Evolutionary conservation across 495 filamentous ascomycete species (phyloP), one percentile per base, ranked within the genome.

Genomic region (Penicillium chermesinum): DNA sequence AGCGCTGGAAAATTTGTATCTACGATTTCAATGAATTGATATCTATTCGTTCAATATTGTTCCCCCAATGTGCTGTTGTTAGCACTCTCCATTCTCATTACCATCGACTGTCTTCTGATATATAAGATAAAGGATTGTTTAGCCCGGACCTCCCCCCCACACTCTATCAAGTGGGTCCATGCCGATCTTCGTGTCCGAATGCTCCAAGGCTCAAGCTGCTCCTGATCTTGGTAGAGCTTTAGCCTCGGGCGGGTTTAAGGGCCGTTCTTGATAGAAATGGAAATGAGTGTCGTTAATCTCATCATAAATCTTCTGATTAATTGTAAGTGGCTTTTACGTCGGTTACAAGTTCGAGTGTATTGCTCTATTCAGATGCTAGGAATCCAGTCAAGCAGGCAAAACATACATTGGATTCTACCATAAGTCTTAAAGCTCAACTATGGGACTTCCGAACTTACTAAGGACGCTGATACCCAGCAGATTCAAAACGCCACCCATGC

Each of bases 21-120:
- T 42, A 63, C 49, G 57, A 63, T 61, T 60, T 57, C 57, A 61
- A 63, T 63, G 60, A 57, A 53, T 60, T 60, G 40, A 58, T 36
- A 40, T 48, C 20, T 35, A n/a, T n/a, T n/a, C n/a, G n/a, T n/a
- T n/a, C n/a, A n/a, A n/a, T n/a, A n/a, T n/a, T n/a, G n/a, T n/a
- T n/a, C n/a, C n/a, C n/a, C n/a, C n/a, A n/a, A n/a, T n/a, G n/a
- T n/a, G n/a, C n/a, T n/a, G n/a, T n/a, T n/a, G n/a, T n/a, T n/a
- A n/a, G n/a, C n/a, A n/a, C n/a, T n/a, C n/a, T n/a, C n/a, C n/a
- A n/a, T n/a, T n/a, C n/a, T n/a, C n/a, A n/a, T n/a, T n/a, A n/a
- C n/a, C n/a, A n/a, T n/a, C n/a, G n/a, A n/a, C n/a, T n/a, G n/a
- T n/a, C n/a, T n/a, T n/a, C n/a, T n/a, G n/a, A n/a, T n/a, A n/a